Base-by-base conservation (phyloP, 2,329 filamentous ascomycete genomes). In the Claviceps quebecensis region DNA sequence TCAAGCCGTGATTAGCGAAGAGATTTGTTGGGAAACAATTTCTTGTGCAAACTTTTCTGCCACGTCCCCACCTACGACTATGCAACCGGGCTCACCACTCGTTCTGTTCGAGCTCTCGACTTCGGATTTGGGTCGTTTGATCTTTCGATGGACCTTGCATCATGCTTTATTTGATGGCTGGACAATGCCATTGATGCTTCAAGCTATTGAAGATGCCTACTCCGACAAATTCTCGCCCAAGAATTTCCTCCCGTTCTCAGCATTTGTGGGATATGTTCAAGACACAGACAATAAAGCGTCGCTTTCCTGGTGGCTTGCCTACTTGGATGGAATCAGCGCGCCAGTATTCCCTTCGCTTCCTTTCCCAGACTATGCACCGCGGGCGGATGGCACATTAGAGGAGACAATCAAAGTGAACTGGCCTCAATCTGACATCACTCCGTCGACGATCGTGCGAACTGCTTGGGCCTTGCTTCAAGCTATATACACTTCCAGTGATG, bases 81-180 rank as follows among this genome's bases (percentile, higher is more conserved):
- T 72, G 54, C 62, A 63, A 4, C 59, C 72, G 0, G 70, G 71
- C 8, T 65, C 60, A 41, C 63, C 67, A 2, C 61, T 75, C 2
- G 64, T 69, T 68, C 48, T 67, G 64, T 3, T 58, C 73, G 7
- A 56, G 56, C 3, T 60, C 65, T 23, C 57, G 60, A 4, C 53
- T 26, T 59, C 58, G 47, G 53, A 6, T 8, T 59, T 68, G 52
- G 67, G 74, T 52, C 64, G 74, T n/a, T 29, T 29, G 26, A 29
- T 29, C 60, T 71, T 56, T 70, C 69, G 44, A 6, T 19, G 47
- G 47, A 52, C 45, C 0, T 68, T 72, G 57, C 74, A 76, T 53
- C 75, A 78, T 52, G 71, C 70, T 7, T 58, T 77, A 0, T 78
- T 77, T 50, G 76, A 79, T 45, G 75, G 53, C 11, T 56, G 53